Evolutionary conservation across 129 eudicot species (phyloP).

Genomic region (Cynara cardunculus): DNA sequence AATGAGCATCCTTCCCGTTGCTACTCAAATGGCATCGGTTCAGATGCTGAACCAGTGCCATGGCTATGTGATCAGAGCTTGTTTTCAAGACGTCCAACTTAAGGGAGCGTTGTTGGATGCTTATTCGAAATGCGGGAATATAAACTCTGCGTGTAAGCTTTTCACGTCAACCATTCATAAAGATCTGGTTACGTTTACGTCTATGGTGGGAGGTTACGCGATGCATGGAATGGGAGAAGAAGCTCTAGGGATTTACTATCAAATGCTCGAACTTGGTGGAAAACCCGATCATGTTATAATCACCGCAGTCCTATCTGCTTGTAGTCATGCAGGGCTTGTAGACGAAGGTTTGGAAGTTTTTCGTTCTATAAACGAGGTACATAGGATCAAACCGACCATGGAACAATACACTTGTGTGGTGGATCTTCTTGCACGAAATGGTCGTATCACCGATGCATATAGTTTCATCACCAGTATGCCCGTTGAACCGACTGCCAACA

Average conservation of each 20-base stretch:
- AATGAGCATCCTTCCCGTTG: constrained; percentile 69
- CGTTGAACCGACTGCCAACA: constrained; percentile 58
- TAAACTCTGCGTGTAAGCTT: constrained; percentile 49
- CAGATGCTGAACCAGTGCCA: constrained; percentile 75
- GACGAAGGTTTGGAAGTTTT: constrained; percentile 70
- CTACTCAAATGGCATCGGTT: constrained; percentile 58
- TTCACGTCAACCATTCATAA: constrained; percentile 43
- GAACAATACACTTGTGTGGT: constrained; percentile 88
- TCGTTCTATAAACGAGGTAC: constrained; percentile 48
- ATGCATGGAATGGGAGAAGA: constrained; percentile 85
- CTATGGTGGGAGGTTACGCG: constrained; percentile 86
- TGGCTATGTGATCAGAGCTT: constrained; percentile 56
- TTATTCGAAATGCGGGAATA: constrained; percentile 76
- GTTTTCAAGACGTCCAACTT: constrained; percentile 55
- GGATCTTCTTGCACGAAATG: constrained; percentile 87
- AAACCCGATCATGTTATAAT: constrained; percentile 77
- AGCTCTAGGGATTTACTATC: constrained; percentile 51
- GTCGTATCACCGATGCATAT: constrained; percentile 68
- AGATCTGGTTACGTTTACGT: constrained; percentile 76
- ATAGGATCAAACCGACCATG: constrained; percentile 57
- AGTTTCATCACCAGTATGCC: constrained; percentile 58
- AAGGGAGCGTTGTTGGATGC: constrained; percentile 66
- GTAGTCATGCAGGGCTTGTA: constrained; percentile 80
- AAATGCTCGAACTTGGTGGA: constrained; percentile 57
- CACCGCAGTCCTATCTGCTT: constrained; percentile 70